Evolutionary conservation across 257 asterid species (phyloP).

Genomic region (Linderniella brevidens): DNA sequence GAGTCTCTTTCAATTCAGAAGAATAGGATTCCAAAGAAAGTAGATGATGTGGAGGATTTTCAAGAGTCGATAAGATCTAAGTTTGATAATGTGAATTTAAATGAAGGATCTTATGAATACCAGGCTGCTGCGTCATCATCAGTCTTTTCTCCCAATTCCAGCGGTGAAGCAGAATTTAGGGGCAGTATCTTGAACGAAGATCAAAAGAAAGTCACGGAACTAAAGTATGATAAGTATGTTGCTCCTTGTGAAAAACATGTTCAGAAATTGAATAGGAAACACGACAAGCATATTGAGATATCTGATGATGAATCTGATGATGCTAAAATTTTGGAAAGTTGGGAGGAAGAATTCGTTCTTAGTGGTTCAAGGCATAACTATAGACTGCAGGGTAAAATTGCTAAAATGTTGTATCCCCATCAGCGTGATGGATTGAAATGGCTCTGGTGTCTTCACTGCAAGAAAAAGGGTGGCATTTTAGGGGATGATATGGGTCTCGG

Average conservation of each 20-base stretch:
- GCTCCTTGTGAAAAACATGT: conserved; percentile 18
- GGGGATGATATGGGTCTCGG: conserved; percentile 99
- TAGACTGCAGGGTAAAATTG: conserved; percentile 45
- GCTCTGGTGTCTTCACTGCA: conserved; percentile 94
- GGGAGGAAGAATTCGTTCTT: conserved; percentile 34
- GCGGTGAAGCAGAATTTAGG: conserved; percentile 20
- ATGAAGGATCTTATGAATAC: conserved; percentile 21
- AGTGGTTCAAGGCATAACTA: conserved; percentile 33
- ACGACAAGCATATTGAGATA: conserved; percentile 22
- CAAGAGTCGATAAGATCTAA: conserved; percentile 15
- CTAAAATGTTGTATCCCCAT: conserved; percentile 74
- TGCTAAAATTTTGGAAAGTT: conserved; percentile 15
- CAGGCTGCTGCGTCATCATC: conserved; percentile 30
- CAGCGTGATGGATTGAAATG: conserved; percentile 89
- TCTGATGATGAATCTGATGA: conserved; percentile 29
- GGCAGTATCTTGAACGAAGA: too few relatives aligned
- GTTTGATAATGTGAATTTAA: conserved; percentile 15
- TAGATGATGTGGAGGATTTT: conserved; percentile 14
- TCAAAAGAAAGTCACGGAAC: too few relatives aligned
- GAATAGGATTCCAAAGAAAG: conserved; percentile 32
- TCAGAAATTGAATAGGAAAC: conserved; percentile 20
- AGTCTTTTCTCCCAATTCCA: conserved; percentile 20
- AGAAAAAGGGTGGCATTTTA: conserved; percentile 80
- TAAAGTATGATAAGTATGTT: conserved; percentile 21
- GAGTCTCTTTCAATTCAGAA: conserved; percentile 67